Conservation (phyloP, 768 basidiomycete genomes). For the Mycena alexandri region DNA sequence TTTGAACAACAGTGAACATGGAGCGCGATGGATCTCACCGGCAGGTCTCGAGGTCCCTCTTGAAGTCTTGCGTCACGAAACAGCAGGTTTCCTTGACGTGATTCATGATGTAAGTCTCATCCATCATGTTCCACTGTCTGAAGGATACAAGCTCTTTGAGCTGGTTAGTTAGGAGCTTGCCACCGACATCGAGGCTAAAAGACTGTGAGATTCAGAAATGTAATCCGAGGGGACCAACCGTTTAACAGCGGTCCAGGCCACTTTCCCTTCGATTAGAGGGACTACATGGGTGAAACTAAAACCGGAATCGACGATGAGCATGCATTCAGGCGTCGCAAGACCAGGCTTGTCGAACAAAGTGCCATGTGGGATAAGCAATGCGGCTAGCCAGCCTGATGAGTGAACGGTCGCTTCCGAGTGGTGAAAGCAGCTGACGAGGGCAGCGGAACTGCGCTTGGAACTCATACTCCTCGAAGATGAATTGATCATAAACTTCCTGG, state of each 20-base stretch:
- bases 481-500: slow-evolving; percentile 93
- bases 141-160: slow-evolving; percentile 94
- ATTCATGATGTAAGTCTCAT: slow-evolving; percentile 95
- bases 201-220: not conserved
- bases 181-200: slow-evolving; percentile 91
- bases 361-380: slow-evolving; percentile 83
- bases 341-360: slow-evolving; percentile 68
- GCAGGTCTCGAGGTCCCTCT: slow-evolving; percentile 79
- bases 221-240: slow-evolving; percentile 61
- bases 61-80: slow-evolving; percentile 83
- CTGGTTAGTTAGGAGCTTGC: slow-evolving; percentile 95
- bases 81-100: slow-evolving; percentile 92
- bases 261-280: slow-evolving; percentile 79
- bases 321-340: slow-evolving; percentile 77
- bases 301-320: slow-evolving; percentile 88
- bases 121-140: slow-evolving; percentile 99
- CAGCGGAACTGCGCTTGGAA: slow-evolving; percentile 86
- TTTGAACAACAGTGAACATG: slow-evolving; percentile 33
- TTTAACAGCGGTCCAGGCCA: slow-evolving; percentile 87
- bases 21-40: slow-evolving; percentile 63
- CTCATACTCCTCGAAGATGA: slow-evolving; percentile 97
- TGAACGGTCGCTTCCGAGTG: slow-evolving; percentile 33
- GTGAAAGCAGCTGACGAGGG: slow-evolving; percentile 69
- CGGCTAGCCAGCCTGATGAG: slow-evolving; percentile 62
- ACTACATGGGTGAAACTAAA: slow-evolving; percentile 96